Percentiles rank a stretch among this genome's conserved stretches.
These are phyloP conservation scores for Cairneyella variabilis DNA, from an alignment of 495 filamentous ascomycete species.

Conservation along the genomic window DNA sequence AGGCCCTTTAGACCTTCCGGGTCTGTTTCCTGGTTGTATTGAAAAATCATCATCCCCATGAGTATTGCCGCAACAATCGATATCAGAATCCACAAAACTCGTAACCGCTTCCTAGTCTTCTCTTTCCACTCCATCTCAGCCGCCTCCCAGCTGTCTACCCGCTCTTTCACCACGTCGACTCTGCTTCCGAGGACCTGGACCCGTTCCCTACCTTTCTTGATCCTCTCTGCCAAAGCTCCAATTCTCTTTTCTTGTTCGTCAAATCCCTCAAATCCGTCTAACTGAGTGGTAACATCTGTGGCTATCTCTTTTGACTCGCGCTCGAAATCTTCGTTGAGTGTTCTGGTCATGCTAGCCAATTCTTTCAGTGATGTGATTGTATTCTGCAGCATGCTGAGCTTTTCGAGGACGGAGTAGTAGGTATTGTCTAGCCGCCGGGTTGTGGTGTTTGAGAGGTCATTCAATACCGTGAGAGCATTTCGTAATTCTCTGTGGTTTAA, in stretches of 20 bases:
- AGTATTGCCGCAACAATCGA: slow-evolving; percentile 39
- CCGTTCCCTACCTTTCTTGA: slow-evolving; percentile 57
- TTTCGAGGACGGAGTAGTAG: slow-evolving; percentile 81
- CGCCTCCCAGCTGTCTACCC: slow-evolving; percentile 69
- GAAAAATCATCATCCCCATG: slow-evolving; percentile 35
- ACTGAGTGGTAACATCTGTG: slow-evolving; percentile 59
- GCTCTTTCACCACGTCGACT: slow-evolving; percentile 58
- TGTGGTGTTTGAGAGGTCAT: slow-evolving; percentile 46
- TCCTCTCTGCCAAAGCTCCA: slow-evolving; percentile 58
- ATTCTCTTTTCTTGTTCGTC: slow-evolving; percentile 68
- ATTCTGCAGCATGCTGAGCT: slow-evolving; percentile 61
- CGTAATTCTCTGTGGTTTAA: slow-evolving; percentile 18
- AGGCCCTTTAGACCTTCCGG: neutral
- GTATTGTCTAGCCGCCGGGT: slow-evolving; percentile 79
- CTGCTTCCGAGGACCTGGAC: slow-evolving; percentile 62
- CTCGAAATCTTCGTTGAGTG: slow-evolving; percentile 60
- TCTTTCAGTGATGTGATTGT: slow-evolving; percentile 67
- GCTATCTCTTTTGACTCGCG: slow-evolving; percentile 56
- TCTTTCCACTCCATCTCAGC: slow-evolving; percentile 71
- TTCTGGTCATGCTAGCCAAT: slow-evolving; percentile 57
- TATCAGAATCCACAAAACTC: slow-evolving; percentile 56
- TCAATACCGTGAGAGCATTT: slow-evolving; percentile 38
- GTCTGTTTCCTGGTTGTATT: slow-evolving; percentile 11
- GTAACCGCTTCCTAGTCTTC: slow-evolving; percentile 57
- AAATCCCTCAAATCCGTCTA: slow-evolving; percentile 64